Evolutionary conservation across 2,329 filamentous ascomycete species (phyloP), one percentile per base, ranked within the genome.

Genomic region (Celoporthe dispersa): DNA sequence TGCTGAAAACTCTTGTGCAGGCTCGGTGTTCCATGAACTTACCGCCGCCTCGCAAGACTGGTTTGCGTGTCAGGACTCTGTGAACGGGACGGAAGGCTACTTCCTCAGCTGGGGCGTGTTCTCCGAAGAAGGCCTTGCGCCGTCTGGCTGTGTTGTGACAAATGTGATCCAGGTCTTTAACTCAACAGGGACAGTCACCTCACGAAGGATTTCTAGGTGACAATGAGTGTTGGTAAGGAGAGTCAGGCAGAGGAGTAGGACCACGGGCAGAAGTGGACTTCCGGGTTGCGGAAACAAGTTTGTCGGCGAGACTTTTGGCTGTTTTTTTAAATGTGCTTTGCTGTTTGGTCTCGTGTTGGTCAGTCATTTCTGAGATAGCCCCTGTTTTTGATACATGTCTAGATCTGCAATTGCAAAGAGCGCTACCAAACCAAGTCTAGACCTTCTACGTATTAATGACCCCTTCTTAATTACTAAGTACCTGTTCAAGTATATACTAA

Each of bases 21-120:
- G 64, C 1, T 19, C 16, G 9, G 55, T 69, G 7, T 51, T 41
- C 41, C 68, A 71, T 28, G 11, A n/a, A 25, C 11, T 70, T 19
- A 71, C 70, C 12, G 28, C 67, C 14, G 67, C 41, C 9, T 37
- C 61, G 9, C 68, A 71, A 35, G 33, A 37, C 33, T 71, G 67
- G 70, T 70, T 70, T 41, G 70, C 68, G 25, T 71, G 70, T 48
- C 8, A n/a, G 7, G 48, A 65, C 41, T 61, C 25, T 22, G 28
- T 67, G 39, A 53, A 64, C 14, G 41, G 33, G 9, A 51, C 41
- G 41, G 55, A 60, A 55, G 35, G 70, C 8, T 28, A n/a, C 12
- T 67, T 71, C 31, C 68, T 70, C 33, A 68, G 35, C 39, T 71
- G 70, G 70, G 70, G 67, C 9, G 55, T 67, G 11, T 70, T 51